Base-by-base conservation (phyloP, 495 filamentous ascomycete genomes). In the Hypoxylon perforatum region DNA sequence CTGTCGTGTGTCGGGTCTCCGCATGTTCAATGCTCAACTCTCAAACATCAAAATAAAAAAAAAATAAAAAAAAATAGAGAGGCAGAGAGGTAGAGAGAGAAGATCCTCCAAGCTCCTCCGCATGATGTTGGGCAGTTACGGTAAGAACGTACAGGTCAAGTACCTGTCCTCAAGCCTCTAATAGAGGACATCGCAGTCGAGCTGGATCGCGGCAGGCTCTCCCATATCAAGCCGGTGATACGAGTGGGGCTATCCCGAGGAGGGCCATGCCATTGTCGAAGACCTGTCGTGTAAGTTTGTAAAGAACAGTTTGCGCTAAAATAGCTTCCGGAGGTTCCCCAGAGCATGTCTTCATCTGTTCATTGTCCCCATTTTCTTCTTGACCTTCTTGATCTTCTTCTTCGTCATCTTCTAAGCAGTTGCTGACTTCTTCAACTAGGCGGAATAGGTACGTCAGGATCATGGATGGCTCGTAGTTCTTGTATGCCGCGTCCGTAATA, bases 401-500 rank as follows among this genome's bases (percentile, higher is more conserved):
- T 21, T 51, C 53, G 76, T 75, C 22, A 54, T 71, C 14, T 69
- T 86, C 85, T 59, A 86, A 84, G 66, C 84, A 84, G 17, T 81
- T 84, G 74, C 80, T 84, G 42, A 88, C 71, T 61, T 82, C 80
- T 62, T 85, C 83, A 7, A 82, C 86, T 79, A 90, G 83, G 51
- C 79, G 81, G 75, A 85, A 85, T 44, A 90, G 81, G 73, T 88
- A 89, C 47, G 80, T 76, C 21, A 89, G 72, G 42, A 89, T 82
- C 6, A 86, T 89, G 44, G 86, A 78, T 15, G 89, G 87, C 75
- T 91, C 88, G 45, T 86, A 80, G 12, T 85, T 88, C 78, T 86
- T 88, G 63, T 80, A 75, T 5, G 89, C 88, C 56, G 87, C 84
- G 41, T 85, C 63, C 28, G 88, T 78, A 12, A 88, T 82, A 54